Evolutionary conservation across 2,329 filamentous ascomycete species (phyloP).

Genomic region (Calonectria montana): DNA sequence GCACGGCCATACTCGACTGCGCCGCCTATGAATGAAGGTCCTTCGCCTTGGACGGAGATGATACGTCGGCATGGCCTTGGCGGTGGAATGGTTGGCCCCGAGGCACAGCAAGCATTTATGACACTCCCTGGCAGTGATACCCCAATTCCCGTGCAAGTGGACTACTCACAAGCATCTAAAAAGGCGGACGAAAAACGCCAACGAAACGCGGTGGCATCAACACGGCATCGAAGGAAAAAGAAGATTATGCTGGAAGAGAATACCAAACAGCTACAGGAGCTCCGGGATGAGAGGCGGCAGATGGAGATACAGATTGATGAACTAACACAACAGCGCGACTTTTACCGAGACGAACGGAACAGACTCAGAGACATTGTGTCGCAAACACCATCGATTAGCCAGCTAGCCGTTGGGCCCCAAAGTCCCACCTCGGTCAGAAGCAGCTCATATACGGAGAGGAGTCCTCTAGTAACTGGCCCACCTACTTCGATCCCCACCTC

Average conservation of each 20-base stretch:
- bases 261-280: conserved; percentile 73
- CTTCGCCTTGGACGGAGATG: conserved; percentile 47
- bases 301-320: conserved; percentile 65
- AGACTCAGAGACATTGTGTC: conserved; percentile 75
- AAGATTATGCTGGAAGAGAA: conserved; percentile 86
- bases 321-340: conserved; percentile 73
- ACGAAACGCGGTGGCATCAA: conserved; percentile 87
- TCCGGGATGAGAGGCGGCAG: conserved; percentile 77
- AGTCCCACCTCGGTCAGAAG: conserved; percentile 58
- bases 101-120: conserved; percentile 54
- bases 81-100: conserved; percentile 40
- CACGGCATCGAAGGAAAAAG: conserved; percentile 81
- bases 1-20: conserved; percentile 37
- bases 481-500: conserved; percentile 42
- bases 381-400: conserved; percentile 67
- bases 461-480: conserved; percentile 46
- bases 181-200: conserved; percentile 87
- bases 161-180: conserved; percentile 84
- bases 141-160: conserved; percentile 73
- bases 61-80: conserved; percentile 45
- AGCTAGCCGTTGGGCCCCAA: conserved; percentile 63
- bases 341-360: conserved; percentile 79
- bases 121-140: conserved; percentile 51
- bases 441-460: conserved; percentile 52
- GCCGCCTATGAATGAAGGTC: conserved; percentile 35